Evolutionary conservation across 2,329 filamentous ascomycete species (phyloP).

Genomic region (Neospermospora avenae): DNA sequence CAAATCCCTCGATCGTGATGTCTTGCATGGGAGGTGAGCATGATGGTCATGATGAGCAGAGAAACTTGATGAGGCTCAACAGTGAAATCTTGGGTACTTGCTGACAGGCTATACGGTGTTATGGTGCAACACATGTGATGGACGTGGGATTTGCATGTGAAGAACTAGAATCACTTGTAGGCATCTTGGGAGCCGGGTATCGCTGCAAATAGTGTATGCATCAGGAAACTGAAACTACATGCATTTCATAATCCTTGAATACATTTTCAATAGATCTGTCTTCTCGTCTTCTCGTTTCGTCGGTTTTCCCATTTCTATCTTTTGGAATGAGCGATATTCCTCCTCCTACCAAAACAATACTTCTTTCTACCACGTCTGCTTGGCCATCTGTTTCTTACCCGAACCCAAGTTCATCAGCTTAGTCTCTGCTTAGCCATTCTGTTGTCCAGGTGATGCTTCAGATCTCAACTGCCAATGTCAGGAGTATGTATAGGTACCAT

Average conservation of each 20-base stretch:
- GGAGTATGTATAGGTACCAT: too few species aligned
- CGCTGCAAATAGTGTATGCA: too few species aligned
- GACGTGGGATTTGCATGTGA: slow-evolving; percentile 1
- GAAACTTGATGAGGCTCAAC: too few species aligned
- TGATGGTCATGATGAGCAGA: too few species aligned
- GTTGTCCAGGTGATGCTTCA: not conserved
- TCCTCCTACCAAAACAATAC: not conserved
- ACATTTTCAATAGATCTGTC: not conserved
- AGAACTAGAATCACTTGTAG: not conserved
- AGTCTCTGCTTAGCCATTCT: not conserved
- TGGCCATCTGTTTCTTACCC: not conserved
- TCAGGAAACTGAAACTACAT: too few species aligned
- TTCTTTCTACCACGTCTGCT: not conserved
- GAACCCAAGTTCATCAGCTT: not conserved
- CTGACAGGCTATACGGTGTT: not conserved
- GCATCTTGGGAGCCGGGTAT: too few species aligned
- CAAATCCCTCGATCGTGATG: too few species aligned
- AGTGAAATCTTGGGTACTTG: too few species aligned
- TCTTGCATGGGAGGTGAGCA: too few species aligned
- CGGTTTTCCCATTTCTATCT: not conserved
- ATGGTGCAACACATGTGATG: not conserved
- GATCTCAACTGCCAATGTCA: not conserved
- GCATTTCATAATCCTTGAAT: not conserved
- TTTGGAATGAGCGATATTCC: not conserved
- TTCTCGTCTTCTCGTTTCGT: not conserved